Base-by-base conservation (phyloP, 2,329 filamentous ascomycete genomes). In the Pleoardoris graminearum region DNA sequence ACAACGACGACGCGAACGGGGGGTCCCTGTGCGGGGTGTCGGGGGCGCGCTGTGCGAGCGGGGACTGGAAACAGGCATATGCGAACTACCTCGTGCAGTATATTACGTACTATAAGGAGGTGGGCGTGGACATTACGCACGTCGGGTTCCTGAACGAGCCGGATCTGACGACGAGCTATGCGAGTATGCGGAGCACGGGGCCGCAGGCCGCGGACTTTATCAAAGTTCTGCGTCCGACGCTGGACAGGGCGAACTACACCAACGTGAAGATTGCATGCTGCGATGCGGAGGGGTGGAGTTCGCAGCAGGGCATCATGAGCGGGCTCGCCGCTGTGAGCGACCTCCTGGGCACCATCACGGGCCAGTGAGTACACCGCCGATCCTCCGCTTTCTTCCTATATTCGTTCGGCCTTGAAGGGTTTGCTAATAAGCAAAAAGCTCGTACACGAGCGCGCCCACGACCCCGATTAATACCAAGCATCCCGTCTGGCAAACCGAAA, bases 401-500 rank as follows among this genome's bases (percentile, higher is more conserved):
- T n/a, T 23, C 33, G 10, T 3, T 27, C 33, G 1, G 8, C 33
- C 16, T 14, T 23, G 6, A 32, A 37, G 32, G 38, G 30, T 3
- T 37, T 22, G 8, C 19, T 37, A 16, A 32, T 27, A 17, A 30
- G 14, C 2, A 3, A 16, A 25, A n/a, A 63, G 61, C 32, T 60
- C 58, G 19, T 65, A 66, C 48, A 62, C 59, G 2, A 58, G 53
- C 22, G 54, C 62, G 35, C 62, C 63, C 7, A 51, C 23, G 17
- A 55, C 49, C 10, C 57, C 63, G 3, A 61, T 68, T 23, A 63
- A 61, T 47, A 79, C 77, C 0, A 69, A 64, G 12, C 66, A 74
- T 51, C 73, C 73, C 25, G 76, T 79, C 41, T 84, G 81, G 82
- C 74, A 82, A 53, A 82, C 80, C 7, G 82, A 84, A 63, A 75